Evolutionary conservation across 2,329 filamentous ascomycete genomes (phyloP).

Genomic region (Ophiostoma quercus): DNA sequence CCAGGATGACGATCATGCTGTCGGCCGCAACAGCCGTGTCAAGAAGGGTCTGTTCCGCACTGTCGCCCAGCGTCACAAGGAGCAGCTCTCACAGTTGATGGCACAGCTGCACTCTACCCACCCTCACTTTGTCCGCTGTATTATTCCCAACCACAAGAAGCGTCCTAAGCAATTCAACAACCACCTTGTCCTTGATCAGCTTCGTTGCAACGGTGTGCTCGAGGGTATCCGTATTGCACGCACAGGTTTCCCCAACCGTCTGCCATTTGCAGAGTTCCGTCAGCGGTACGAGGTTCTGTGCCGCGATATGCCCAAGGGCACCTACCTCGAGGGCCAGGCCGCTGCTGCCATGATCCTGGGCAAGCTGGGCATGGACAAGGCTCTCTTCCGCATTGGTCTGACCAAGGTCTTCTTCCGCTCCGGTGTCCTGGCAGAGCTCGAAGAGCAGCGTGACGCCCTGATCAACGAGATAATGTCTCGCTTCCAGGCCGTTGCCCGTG

Average conservation of each 20-base stretch:
- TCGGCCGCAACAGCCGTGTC: conserved; percentile 68
- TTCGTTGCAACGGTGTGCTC: conserved; percentile 98
- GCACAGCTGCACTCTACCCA: conserved; percentile 89
- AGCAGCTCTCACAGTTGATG: conserved; percentile 97
- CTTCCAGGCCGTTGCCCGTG: conserved; percentile 88
- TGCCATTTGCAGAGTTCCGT: conserved; percentile 89
- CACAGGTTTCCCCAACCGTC: conserved; percentile 91
- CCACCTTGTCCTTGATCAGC: conserved; percentile 87
- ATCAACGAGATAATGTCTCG: conserved; percentile 90
- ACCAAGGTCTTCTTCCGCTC: conserved; percentile 98
- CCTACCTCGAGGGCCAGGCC: conserved; percentile 80
- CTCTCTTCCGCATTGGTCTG: conserved; percentile 85
- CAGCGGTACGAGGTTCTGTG: conserved; percentile 95
- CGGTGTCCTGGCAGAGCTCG: conserved; percentile 89
- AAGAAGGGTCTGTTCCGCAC: conserved; percentile 98
- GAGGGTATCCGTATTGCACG: conserved; percentile 96
- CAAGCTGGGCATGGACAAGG: conserved; percentile 76
- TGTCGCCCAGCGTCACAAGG: conserved; percentile 93
- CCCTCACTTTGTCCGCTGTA: conserved; percentile 96
- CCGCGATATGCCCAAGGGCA: conserved; percentile 35
- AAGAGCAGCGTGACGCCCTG: conserved; percentile 88
- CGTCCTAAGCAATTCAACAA: conserved; percentile 87
- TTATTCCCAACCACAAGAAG: conserved; percentile 97
- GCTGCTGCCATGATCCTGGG: conserved; percentile 83
- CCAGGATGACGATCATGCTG: conserved; percentile 61